Percentiles rank a stretch among this genome's conserved stretches.
Conservation (phyloP, 768 basidiomycete species). For the Dioszegia crocea region DNA sequence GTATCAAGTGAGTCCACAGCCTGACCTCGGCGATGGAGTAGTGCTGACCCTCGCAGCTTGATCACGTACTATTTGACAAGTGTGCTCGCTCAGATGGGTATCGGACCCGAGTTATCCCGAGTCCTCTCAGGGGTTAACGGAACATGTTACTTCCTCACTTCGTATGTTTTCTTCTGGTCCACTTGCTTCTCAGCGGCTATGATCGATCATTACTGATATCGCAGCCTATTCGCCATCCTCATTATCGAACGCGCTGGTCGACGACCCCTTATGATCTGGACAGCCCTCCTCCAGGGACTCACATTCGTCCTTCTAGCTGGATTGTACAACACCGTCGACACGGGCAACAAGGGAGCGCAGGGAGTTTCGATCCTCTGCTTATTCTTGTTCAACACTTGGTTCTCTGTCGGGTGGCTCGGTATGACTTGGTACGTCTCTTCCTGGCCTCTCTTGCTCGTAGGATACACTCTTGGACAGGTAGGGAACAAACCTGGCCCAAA, state of each 20-base stretch:
- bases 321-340: slow-evolving; percentile 52
- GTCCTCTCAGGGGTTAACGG: slow-evolving; percentile 51
- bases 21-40: background rate
- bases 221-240: slow-evolving; percentile 31
- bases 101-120: slow-evolving; percentile 59
- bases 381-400: slow-evolving; percentile 70
- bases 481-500: too few species aligned
- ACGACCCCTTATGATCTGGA: slow-evolving; percentile 42
- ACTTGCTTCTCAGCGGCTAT: background rate
- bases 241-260: slow-evolving; percentile 41
- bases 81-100: slow-evolving; percentile 52
- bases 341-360: slow-evolving; percentile 55
- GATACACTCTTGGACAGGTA: too few species aligned
- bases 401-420: slow-evolving; percentile 66
- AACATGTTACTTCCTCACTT: slow-evolving; percentile 39
- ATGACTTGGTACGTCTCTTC: slow-evolving; percentile 57
- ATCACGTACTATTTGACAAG: slow-evolving; percentile 55
- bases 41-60: slow-evolving; percentile 36
- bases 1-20: slow-evolving; percentile 24
- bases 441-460: background rate
- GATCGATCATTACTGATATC: background rate
- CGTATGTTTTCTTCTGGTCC: slow-evolving; percentile 16
- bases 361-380: slow-evolving; percentile 58
- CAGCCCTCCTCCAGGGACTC: slow-evolving; percentile 38
- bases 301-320: slow-evolving; percentile 63